A percentile compares a stretch with the other conserved stretches of the same genome.
Evolutionary conservation across 2,329 filamentous ascomycete species (phyloP).

Genomic region (Ramichloridium luteum): DNA sequence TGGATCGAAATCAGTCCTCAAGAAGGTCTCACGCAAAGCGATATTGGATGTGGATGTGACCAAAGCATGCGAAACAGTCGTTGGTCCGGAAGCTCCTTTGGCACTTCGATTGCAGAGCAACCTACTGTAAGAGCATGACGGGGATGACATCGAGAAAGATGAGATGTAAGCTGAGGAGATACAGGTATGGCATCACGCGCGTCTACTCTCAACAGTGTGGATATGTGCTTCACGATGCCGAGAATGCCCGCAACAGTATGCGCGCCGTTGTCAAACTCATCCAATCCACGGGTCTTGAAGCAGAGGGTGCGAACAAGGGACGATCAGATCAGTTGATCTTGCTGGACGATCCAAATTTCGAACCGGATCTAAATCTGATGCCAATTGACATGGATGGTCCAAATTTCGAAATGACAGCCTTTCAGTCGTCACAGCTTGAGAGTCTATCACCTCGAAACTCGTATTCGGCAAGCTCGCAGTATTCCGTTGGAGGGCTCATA

Average conservation of each 20-base stretch:
- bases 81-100: conserved; percentile 69
- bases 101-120: conserved; percentile 82
- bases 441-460: too few species aligned
- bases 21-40: conserved; percentile 68
- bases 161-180: conserved; percentile 2
- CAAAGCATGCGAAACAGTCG: conserved; percentile 80
- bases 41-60: conserved; percentile 80
- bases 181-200: conserved; percentile 63
- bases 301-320: conserved; percentile 51
- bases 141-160: too few species aligned
- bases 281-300: conserved; percentile 51
- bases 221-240: conserved; percentile 72
- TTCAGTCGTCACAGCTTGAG: too few species aligned
- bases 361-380: conserved; percentile 52
- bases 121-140: conserved; percentile 61
- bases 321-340: conserved; percentile 70
- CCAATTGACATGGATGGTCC: conserved; percentile 42
- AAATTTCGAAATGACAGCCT: conserved; percentile 26
- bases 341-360: conserved; percentile 70
- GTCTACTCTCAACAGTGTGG: conserved; percentile 79
- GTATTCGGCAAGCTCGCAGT: conserved; percentile 14
- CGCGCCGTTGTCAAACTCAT: conserved; percentile 50
- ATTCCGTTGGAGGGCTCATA: conserved; percentile 31
- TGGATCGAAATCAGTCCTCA: conserved; percentile 56
- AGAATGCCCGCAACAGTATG: conserved; percentile 64